phyloP scores from a whole-genome alignment of 352 stramenopile species.

The Phytopythium chamaehyphon region DNA sequence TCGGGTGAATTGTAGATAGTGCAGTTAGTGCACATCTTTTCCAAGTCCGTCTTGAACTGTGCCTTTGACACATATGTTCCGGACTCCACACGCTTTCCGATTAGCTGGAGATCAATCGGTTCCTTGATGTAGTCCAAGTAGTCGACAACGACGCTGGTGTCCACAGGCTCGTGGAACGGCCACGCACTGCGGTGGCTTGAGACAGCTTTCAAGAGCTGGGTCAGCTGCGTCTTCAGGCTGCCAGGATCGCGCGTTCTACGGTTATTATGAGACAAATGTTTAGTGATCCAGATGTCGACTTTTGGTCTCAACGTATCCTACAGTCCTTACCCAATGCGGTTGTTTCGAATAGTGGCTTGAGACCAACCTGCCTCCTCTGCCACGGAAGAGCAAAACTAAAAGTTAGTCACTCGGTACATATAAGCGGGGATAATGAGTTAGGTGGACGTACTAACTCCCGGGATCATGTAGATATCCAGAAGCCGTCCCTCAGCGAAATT shows the following conservation, averaged over 20 bases:
- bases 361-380: conserved; percentile 85
- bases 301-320: not conserved
- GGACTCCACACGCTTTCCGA: conserved; percentile 80
- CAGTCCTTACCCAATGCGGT: conserved; percentile 59
- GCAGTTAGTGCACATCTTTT: conserved; percentile 98
- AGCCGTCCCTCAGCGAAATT: conserved; percentile 74
- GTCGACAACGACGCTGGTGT: conserved; percentile 93
- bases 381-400: conserved; percentile 1
- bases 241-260: conserved; percentile 67
- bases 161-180: conserved; percentile 97
- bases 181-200: conserved; percentile 95
- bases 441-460: conserved; percentile 76
- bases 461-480: conserved; percentile 87
- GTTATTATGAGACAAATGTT: too few relatives aligned
- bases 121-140: conserved; percentile 97
- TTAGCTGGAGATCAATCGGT: conserved; percentile 88
- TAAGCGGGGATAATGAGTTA: not conserved
- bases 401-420: not conserved
- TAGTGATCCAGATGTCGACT: too few relatives aligned
- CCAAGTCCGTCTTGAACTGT: conserved; percentile 92
- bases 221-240: conserved; percentile 83
- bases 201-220: conserved; percentile 87
- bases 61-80: conserved; percentile 90
- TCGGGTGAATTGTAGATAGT: conserved; percentile 95
- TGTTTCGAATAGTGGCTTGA: conserved; percentile 82